These are phyloP conservation scores for Fusarium nanum DNA, from an alignment of 2,329 filamentous ascomycete species.

Conservation along the genomic window DNA sequence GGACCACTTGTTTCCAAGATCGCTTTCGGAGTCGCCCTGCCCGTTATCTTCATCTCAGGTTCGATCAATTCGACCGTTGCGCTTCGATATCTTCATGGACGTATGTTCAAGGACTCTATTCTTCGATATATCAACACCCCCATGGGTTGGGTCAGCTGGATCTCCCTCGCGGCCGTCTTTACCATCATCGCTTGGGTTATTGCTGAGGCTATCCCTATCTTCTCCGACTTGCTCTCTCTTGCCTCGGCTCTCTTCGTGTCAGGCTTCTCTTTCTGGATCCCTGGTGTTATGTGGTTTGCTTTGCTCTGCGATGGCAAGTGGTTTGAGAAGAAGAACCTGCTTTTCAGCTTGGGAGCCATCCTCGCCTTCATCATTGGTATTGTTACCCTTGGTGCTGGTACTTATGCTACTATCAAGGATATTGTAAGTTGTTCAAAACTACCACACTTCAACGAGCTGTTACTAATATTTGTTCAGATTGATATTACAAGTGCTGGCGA, in stretches of 20 bases:
- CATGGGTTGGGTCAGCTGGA: slow-evolving; percentile 37
- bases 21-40: slow-evolving; percentile 75
- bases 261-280: slow-evolving; percentile 38
- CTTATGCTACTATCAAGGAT: slow-evolving; percentile 39
- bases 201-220: slow-evolving; percentile 38
- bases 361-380: slow-evolving; percentile 35
- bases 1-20: slow-evolving; percentile 70
- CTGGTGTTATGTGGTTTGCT: slow-evolving; percentile 35
- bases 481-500: slow-evolving; percentile 27
- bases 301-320: slow-evolving; percentile 36
- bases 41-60: slow-evolving; percentile 54
- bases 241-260: slow-evolving; percentile 35
- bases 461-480: slow-evolving; percentile 21
- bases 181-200: slow-evolving; percentile 38
- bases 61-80: slow-evolving; percentile 39
- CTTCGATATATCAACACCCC: slow-evolving; percentile 35
- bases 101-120: slow-evolving; percentile 38
- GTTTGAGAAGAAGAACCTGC: slow-evolving; percentile 35
- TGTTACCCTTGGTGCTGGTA: slow-evolving; percentile 37
- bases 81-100: slow-evolving; percentile 35
- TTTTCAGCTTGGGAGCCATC: slow-evolving; percentile 31
- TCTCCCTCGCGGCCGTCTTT: slow-evolving; percentile 28
- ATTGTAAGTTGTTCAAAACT: slow-evolving; percentile 12
- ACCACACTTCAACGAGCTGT: accelerated
- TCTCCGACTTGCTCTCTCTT: slow-evolving; percentile 35